A percentile compares a stretch with the other conserved stretches of the same genome.
These are phyloP conservation scores for Kodamaea nitidulidarum DNA, from an alignment of 805 yeast genomes.

Conservation along the genomic window DNA sequence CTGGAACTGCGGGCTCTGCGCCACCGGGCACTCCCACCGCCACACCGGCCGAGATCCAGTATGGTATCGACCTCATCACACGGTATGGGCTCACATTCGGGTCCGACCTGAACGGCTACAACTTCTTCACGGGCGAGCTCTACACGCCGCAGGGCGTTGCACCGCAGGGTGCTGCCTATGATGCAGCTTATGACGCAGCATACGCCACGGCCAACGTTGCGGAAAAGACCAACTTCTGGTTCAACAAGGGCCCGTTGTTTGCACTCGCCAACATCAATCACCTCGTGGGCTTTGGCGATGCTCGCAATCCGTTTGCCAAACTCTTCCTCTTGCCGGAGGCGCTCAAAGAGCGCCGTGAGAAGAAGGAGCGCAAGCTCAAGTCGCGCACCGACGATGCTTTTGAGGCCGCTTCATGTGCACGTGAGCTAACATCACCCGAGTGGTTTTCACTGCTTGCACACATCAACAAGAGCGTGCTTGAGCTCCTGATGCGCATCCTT, in stretches of 20 bases:
- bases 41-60: slow-evolving; percentile 43
- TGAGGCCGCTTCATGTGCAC: slow-evolving; percentile 18
- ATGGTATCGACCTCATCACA: slow-evolving; percentile 58
- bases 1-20: slow-evolving; percentile 16
- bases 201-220: slow-evolving; percentile 22
- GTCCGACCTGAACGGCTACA: slow-evolving; percentile 57
- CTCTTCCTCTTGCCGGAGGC: slow-evolving; percentile 70
- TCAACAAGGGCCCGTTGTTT: slow-evolving; percentile 69
- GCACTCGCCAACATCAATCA: slow-evolving; percentile 75
- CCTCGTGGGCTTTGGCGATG: slow-evolving; percentile 73
- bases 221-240: slow-evolving; percentile 65
- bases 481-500: slow-evolving; percentile 64
- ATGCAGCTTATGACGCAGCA: slow-evolving; percentile 18
- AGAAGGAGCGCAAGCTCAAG: slow-evolving; percentile 61
- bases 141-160: slow-evolving; percentile 21
- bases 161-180: slow-evolving; percentile 19
- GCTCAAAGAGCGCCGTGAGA: slow-evolving; percentile 64
- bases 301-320: slow-evolving; percentile 71
- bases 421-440: slow-evolving; percentile 33
- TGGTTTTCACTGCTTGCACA: slow-evolving; percentile 59
- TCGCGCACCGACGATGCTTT: slow-evolving; percentile 16
- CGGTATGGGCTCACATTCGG: slow-evolving; percentile 67
- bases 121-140: slow-evolving; percentile 50
- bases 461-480: slow-evolving; percentile 60
- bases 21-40: background rate